Conservation (phyloP, 2,329 filamentous ascomycete genomes). For the Colletotrichum endophyticum region DNA sequence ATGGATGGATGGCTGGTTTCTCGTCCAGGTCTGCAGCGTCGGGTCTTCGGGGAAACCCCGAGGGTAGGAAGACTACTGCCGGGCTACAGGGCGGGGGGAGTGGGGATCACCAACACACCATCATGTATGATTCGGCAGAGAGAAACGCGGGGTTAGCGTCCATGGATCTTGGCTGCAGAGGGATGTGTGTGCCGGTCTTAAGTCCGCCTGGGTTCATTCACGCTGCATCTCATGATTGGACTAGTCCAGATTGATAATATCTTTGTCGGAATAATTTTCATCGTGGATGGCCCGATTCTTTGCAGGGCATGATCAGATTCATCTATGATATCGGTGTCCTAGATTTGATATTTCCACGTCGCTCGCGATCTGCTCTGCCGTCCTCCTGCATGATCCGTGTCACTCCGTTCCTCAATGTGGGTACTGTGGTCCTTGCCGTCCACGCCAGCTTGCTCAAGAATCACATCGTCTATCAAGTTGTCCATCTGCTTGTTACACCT, state of each 20-base stretch:
- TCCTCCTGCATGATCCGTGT: too few relatives aligned
- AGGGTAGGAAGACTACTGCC: neutral
- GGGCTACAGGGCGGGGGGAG: neutral
- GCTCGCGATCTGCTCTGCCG: fast-evolving
- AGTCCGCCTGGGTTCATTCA: neutral
- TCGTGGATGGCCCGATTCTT: neutral
- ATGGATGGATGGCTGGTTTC: neutral
- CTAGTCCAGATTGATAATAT: neutral
- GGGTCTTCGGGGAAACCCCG: neutral
- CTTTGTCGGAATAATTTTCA: fast-evolving
- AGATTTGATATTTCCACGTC: neutral
- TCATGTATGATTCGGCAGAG: neutral
- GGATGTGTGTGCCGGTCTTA: neutral
- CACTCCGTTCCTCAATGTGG: neutral
- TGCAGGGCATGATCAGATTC: neutral
- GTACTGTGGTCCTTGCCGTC: neutral
- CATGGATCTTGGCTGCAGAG: neutral
- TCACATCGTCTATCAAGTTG: neutral
- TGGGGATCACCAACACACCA: neutral
- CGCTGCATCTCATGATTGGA: neutral
- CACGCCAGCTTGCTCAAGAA: neutral
- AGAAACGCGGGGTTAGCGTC: neutral
- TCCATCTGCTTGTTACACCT: conserved; percentile 5
- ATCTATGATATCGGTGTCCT: neutral
- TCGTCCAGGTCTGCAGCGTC: neutral